Percentiles rank a stretch among this genome's conserved stretches.
Evolutionary conservation across 2,329 filamentous ascomycete genomes (phyloP).

Genomic region (Elsinoe fawcettii): DNA sequence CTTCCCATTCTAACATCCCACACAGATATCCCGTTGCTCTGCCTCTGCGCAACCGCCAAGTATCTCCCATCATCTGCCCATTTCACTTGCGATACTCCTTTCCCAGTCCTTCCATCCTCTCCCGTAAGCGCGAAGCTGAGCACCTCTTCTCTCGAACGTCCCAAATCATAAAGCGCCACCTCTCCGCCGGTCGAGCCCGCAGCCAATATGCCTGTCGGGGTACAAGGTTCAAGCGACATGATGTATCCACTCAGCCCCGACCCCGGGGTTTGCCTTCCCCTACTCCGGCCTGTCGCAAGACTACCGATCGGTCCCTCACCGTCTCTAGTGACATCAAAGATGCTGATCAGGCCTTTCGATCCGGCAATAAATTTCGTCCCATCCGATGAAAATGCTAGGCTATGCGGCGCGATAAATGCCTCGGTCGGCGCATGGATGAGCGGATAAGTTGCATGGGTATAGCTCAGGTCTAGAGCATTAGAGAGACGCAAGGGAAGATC

Average conservation of each 20-base stretch:
- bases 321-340: constrained; percentile 48
- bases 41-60: constrained; percentile 51
- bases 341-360: constrained; percentile 44
- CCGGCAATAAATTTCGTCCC: constrained; percentile 51
- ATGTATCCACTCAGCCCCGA: constrained; percentile 50
- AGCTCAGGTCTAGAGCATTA: constrained; percentile 44
- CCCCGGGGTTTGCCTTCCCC: constrained; percentile 35
- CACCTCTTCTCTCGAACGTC: constrained; percentile 42
- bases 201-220: constrained; percentile 44
- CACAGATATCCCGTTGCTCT: constrained; percentile 47
- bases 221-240: constrained; percentile 43
- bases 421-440: constrained; percentile 50
- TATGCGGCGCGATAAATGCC: constrained; percentile 47
- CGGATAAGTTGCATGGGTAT: constrained; percentile 46
- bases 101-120: constrained; percentile 33
- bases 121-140: constrained; percentile 44
- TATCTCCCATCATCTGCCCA: constrained; percentile 54
- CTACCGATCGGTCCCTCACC: constrained; percentile 40
- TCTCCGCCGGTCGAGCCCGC: constrained; percentile 51
- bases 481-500: constrained; percentile 50
- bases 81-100: constrained; percentile 47
- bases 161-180: constrained; percentile 48
- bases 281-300: constrained; percentile 39
- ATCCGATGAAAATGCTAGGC: constrained; percentile 44
- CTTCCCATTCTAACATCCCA: constrained; percentile 53